Conservation (phyloP, 176 grass and related monocot genomes). For the Carex parvula region DNA sequence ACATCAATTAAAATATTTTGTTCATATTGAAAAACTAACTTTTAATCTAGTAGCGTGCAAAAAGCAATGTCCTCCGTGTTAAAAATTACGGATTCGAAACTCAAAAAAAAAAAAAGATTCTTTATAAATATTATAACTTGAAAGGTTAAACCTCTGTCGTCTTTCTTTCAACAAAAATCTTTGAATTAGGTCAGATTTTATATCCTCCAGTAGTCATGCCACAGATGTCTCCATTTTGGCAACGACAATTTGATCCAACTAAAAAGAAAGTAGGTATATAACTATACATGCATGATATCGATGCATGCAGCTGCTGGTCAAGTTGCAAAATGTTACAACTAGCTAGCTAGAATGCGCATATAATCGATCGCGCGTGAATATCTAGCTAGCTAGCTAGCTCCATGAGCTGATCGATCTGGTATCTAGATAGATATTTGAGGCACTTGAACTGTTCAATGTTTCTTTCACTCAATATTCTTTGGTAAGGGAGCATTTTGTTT, state of each 20-base stretch:
- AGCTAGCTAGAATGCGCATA: constrained; percentile 3
- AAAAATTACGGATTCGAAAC: no score
- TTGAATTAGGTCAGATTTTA: no score
- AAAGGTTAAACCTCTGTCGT: no score
- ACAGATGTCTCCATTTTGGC: not conserved
- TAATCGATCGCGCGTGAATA: not conserved
- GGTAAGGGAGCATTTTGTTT: not conserved
- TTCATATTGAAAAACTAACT: no score
- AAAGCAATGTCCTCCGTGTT: no score
- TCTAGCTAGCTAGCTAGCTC: not conserved
- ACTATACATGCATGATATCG: no score
- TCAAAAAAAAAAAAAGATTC: no score
- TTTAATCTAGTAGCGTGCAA: no score
- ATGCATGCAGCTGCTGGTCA: not conserved
- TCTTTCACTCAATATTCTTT: not conserved
- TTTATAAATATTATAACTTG: no score
- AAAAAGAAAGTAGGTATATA: not conserved
- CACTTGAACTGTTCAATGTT: not conserved
- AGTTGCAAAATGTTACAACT: constrained; percentile 14
- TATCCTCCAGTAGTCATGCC: not conserved
- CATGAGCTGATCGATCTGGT: constrained; percentile 1
- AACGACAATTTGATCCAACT: not conserved
- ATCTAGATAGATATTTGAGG: not conserved
- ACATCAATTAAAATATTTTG: no score
- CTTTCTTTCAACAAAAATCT: no score